Base-by-base conservation (phyloP, 2,329 filamentous ascomycete species). In the Monosporascus sp. region DNA sequence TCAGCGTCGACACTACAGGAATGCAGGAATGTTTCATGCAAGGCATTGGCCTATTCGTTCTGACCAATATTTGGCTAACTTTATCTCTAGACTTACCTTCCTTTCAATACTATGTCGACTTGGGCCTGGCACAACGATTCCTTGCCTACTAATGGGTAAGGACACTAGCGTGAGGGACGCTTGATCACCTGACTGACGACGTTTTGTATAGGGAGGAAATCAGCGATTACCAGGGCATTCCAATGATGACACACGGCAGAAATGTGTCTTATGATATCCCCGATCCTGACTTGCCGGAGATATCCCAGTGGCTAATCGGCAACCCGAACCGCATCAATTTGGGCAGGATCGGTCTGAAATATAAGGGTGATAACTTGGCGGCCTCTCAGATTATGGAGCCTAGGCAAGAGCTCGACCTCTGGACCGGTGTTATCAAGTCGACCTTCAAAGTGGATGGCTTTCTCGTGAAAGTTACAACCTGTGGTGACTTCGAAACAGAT, bases 271-370 rank as follows among this genome's bases (percentile, higher is more conserved):
- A 74, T 48, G 70, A 72, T 25, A 60, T 71, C 1, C 68, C 70
- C 0, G 70, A 74, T 24, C 60, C 69, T 0, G 55, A 63, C 0
- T 66, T 73, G 3, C 70, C 68, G 4, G 60, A 63, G 17, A 60
- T 70, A 17, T 76, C 75, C 3, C 75, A 80, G 52, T 82, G 79
- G 79, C 63, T 82, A 22, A 79, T 79, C 31, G 69, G 71, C 20
- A 77, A 76, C 45, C 73, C 73, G 0, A 75, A 76, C 25, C 68
- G 74, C 2, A 63, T 77, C 37, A 76, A 76, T 47, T 59, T 76
- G 1, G 74, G 72, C 2, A 68, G 72, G 1, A 70, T 76, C n/a
- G 72, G 74, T 0, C 64, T 77, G 5, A 67, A 61, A 18, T 75
- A 73, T 43, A 62, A 64, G 18, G 64, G 59, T 0, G 41, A 53